A percentile compares a stretch with the other conserved stretches of the same genome.
Conservation (phyloP, 2,329 filamentous ascomycete species). For the Ophiostoma triangulosporum region DNA sequence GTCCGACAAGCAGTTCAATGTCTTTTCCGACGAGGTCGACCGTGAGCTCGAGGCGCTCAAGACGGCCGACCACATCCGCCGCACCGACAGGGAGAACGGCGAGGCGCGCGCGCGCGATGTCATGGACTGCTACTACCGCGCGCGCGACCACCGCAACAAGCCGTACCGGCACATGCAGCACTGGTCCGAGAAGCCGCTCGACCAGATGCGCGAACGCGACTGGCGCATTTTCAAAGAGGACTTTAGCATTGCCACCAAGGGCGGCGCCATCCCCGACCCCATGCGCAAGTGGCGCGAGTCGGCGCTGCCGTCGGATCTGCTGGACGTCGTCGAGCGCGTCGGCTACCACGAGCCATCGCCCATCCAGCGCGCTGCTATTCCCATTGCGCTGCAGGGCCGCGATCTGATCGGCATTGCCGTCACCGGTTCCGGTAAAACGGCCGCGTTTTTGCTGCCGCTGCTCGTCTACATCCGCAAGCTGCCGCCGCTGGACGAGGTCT, state of each 20-base stretch:
- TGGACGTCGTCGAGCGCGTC: slow-evolving; percentile 70
- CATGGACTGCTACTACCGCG: slow-evolving; percentile 70
- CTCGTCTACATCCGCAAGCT: slow-evolving; percentile 90
- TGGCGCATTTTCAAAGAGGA: slow-evolving; percentile 99
- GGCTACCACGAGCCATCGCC: slow-evolving; percentile 87
- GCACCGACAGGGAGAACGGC: slow-evolving; percentile 61
- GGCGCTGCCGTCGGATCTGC: slow-evolving; percentile 57
- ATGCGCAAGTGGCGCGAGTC: slow-evolving; percentile 94
- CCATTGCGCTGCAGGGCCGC: slow-evolving; percentile 80
- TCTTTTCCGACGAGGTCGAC: slow-evolving; percentile 10
- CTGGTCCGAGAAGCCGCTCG: slow-evolving; percentile 86
- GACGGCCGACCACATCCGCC: slow-evolving; percentile 28
- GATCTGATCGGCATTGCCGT: slow-evolving; percentile 98
- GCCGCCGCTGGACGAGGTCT: slow-evolving; percentile 68
- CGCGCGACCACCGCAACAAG: slow-evolving; percentile 57
- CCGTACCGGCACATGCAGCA: slow-evolving; percentile 69
- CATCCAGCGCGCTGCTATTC: slow-evolving; percentile 88
- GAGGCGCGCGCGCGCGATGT: slow-evolving; percentile 63
- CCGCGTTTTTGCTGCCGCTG: slow-evolving; percentile 81
- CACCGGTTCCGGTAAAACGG: slow-evolving; percentile 96
- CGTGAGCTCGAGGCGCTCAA: slow-evolving; percentile 13
- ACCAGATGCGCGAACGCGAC: slow-evolving; percentile 92
- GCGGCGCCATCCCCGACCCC: slow-evolving; percentile 80
- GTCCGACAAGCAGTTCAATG: slow-evolving; percentile 11
- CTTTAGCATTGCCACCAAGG: slow-evolving; percentile 92